Base-by-base conservation (phyloP, 768 basidiomycete species). In the Macrolepiota fuliginosa region DNA sequence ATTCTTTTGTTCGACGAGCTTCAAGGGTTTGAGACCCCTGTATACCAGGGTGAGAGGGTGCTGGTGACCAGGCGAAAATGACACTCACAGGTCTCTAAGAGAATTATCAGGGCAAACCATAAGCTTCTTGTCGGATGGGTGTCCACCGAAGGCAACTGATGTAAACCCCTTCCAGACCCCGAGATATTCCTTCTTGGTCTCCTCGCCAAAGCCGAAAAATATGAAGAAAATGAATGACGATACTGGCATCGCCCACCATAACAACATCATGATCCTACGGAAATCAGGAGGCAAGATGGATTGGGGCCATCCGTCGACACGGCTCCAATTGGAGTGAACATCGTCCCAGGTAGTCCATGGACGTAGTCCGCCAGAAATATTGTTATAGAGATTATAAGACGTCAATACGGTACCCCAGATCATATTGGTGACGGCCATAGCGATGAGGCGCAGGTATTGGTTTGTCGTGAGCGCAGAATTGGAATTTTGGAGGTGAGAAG, bases 371-470 rank as follows among this genome's bases (percentile, higher is more conserved):
- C 58, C 61, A 32, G 64, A 65, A 7, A 71, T 63, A 54, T 75
- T 77, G 12, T 72, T 63, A 54, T 73, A 52, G 56, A 84, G 72
- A 60, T 67, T 73, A 65, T 75, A 71, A n/a, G 64, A 53, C 27
- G 69, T 72, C 56, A 80, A 27, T 1, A 76, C 52, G 3, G 82
- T 62, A 5, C 76, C 75, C 62, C 77, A 71, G 10, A 76, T 22
- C 65, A 85, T 79, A 62, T 86, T 81, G 3, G 76, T 54, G 9
- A 73, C 63, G 1, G 83, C 76, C 68, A 90, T 77, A 1, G 78
- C 70, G 69, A 89, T 81, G 13, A 90, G 77, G 0, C 89, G 84
- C 6, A 89, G 60, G 62, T 89, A 90, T 12, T 79, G 77, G 1
- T 75, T 76, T 2, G 71, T 65, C 1, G 62, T 63, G 3, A 64